Evolutionary conservation across 148 eudicot genomes (phyloP).

Genomic region (Cornus controversa): DNA sequence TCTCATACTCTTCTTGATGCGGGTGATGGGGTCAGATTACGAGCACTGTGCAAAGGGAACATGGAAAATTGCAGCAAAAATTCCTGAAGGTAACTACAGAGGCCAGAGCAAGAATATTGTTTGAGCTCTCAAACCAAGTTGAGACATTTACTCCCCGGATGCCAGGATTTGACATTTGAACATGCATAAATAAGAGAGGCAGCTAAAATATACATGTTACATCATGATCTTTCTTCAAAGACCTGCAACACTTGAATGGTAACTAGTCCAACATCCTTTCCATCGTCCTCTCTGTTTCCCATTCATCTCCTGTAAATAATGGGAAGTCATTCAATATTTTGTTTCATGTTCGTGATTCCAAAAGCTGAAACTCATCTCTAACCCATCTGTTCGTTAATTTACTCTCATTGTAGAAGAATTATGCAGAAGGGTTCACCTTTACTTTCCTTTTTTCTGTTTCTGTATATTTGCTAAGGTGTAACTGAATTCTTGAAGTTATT

Average conservation of each 20-base stretch:
- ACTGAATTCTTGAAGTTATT: neutral
- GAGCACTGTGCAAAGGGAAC: constrained; percentile 50
- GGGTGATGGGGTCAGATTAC: constrained; percentile 48
- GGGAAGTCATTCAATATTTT: neutral
- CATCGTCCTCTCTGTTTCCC: neutral
- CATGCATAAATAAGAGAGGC: constrained; percentile 8
- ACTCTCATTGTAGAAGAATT: neutral
- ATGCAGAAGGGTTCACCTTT: neutral
- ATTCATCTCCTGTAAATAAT: neutral
- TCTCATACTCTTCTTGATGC: constrained; percentile 75
- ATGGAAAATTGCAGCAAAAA: constrained; percentile 54
- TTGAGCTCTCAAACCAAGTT: constrained; percentile 50
- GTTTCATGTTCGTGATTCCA: neutral
- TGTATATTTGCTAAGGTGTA: neutral
- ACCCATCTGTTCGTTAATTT: neutral
- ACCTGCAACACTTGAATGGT: neutral
- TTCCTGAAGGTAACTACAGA: constrained; percentile 57
- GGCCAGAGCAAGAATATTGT: constrained; percentile 51
- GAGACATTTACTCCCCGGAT: constrained; percentile 71
- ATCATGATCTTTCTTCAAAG: neutral
- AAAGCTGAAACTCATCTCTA: neutral
- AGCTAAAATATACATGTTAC: neutral
- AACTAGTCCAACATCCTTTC: neutral
- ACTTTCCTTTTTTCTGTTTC: neutral
- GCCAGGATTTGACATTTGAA: constrained; percentile 58